Conservation (phyloP, 495 filamentous ascomycete species). For the Penicillium lividum region DNA sequence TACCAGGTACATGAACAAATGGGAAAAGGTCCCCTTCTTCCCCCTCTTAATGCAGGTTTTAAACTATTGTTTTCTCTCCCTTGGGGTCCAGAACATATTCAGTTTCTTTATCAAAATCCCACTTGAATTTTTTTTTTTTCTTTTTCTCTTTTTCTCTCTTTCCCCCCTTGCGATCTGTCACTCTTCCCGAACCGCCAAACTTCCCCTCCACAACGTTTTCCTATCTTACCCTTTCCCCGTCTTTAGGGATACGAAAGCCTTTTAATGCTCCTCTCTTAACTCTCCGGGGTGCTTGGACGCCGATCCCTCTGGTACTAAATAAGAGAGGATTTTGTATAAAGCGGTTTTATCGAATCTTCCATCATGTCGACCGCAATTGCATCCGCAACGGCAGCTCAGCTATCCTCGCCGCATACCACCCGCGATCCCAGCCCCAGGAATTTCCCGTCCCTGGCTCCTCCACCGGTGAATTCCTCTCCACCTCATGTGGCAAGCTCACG, state of each 20-base stretch:
- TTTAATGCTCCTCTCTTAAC: conserved; percentile 19
- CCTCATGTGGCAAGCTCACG: conserved; percentile 38
- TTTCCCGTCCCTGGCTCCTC: conserved; percentile 45
- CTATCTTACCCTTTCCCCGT: not conserved
- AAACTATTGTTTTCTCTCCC: not conserved
- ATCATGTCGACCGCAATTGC: conserved; percentile 57
- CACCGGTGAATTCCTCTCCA: conserved; percentile 38
- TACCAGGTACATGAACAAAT: not conserved
- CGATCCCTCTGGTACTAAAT: conserved; percentile 4
- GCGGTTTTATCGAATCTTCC: not conserved
- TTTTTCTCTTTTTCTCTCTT: not conserved
- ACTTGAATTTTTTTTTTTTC: conserved; percentile 22
- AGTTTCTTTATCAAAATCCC: not conserved
- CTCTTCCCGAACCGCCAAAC: conserved; percentile 34
- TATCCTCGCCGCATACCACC: conserved; percentile 50
- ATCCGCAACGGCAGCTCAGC: conserved; percentile 45
- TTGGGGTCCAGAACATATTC: not conserved
- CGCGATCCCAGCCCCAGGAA: conserved; percentile 52
- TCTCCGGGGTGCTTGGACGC: conserved; percentile 11
- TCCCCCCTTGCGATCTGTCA: conserved; percentile 26
- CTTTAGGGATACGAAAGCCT: too few species aligned
- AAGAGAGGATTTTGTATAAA: not conserved
- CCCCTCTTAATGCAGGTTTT: not conserved
- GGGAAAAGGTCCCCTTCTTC: not conserved
- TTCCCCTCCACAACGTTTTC: conserved; percentile 8